Evolutionary conservation across 2,329 filamentous ascomycete genomes (phyloP).

Genomic region (Calonectria naviculata): DNA sequence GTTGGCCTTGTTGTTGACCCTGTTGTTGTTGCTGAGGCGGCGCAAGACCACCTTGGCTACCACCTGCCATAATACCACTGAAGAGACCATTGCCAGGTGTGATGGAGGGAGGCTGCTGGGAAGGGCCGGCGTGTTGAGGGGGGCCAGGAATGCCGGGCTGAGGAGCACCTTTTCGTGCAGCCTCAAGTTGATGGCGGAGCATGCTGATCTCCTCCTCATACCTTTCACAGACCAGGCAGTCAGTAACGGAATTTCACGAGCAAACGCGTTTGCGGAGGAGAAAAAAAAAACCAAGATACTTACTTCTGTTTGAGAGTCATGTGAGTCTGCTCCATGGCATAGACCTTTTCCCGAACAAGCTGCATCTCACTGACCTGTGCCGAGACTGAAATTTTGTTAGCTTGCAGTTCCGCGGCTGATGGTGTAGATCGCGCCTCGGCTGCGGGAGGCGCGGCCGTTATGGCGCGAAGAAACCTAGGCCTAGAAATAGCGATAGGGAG

Average conservation of each 20-base stretch:
- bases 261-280: too few species aligned
- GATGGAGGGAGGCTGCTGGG: constrained; percentile 88
- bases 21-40: constrained; percentile 79
- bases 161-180: constrained; percentile 73
- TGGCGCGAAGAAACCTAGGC: background rate
- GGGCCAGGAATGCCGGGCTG: constrained; percentile 72
- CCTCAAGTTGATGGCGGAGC: constrained; percentile 87
- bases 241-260: background rate
- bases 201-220: constrained; percentile 93
- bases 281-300: constrained; percentile 45
- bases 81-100: constrained; percentile 94
- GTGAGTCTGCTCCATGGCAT: constrained; percentile 90
- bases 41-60: constrained; percentile 84
- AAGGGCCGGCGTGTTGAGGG: constrained; percentile 80
- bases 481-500: background rate
- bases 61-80: constrained; percentile 94
- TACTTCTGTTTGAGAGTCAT: constrained; percentile 92
- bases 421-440: background rate
- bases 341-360: constrained; percentile 92
- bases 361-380: constrained; percentile 96
- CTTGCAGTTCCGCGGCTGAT: background rate
- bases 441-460: background rate
- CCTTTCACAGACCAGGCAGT: constrained; percentile 58
- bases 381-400: constrained; percentile 70
- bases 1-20: constrained; percentile 63